Evolutionary conservation across 164 flowering plant species (phyloP), one percentile per base, ranked within the genome.

Genomic region (Vitis amurensis): DNA sequence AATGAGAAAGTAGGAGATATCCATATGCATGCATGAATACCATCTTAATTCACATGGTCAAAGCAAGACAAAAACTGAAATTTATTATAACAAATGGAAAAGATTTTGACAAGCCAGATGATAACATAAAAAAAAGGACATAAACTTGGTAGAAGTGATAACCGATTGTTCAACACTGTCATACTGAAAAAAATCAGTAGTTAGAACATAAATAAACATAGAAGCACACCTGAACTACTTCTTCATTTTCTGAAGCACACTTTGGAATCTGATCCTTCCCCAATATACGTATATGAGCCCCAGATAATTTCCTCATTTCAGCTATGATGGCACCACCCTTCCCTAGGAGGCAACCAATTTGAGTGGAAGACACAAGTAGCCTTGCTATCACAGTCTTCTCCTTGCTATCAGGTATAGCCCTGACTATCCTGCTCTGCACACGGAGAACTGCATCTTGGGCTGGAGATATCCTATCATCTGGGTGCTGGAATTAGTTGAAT

Each of bases 381-480:
- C 89, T 86, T 9, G 92, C 85, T 47, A 65, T 58, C 51, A 84
- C 76, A 44, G 52, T 62, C 68, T 80, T 86, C 50, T 92, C 99
- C 72, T 80, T 80, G 78, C 62, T 78, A 70, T 89, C 96, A 74
- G 94, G 83, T 63, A 70, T 63, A 61, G 87, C 83, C 81, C 79
- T 87, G n/a, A 76, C 71, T 74, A 90, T 86, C 84, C 96, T 86
- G 62, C 75, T 71, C 61, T 88, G 97, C 15, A 95, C 90, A 56
- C 97, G 92, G 68, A 95, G 89, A 67, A 90, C 84, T 61, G 96
- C 99, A 80, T 95, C 99, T 78, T 93, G 97, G 16, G 82, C 84
- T 55, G 93, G 77, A 73, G 98, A 86, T 63, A 95, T 75, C 79
- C 93, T 85, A 56, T 95, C 98, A 74, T 89, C 97, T 61, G 96